A percentile compares a stretch with the other conserved stretches of the same genome.
These are phyloP conservation scores for Boletus smithii DNA, from an alignment of 1,284 basidiomycete species.

Conservation along the genomic window DNA sequence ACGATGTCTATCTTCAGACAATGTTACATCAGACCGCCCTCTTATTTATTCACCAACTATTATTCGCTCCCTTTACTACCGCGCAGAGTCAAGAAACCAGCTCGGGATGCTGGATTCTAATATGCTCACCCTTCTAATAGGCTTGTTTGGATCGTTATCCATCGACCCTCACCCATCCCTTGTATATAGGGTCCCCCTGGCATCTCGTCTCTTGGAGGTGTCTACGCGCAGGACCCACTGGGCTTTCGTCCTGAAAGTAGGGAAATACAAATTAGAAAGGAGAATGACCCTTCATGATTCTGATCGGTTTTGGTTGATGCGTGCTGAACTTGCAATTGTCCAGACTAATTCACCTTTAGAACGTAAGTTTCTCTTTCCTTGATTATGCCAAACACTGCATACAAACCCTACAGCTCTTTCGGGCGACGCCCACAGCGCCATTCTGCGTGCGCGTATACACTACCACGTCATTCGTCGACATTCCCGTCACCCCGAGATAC, in stretches of 20 bases:
- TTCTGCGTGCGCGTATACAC: constrained; percentile 23
- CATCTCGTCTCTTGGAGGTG: constrained; percentile 17
- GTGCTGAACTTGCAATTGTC: constrained; percentile 29
- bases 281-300: constrained; percentile 27
- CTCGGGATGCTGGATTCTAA: constrained; percentile 28
- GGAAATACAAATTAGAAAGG: constrained; percentile 28
- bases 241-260: constrained; percentile 35
- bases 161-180: constrained; percentile 19
- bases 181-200: constrained; percentile 27
- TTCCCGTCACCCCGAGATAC: constrained; percentile 25
- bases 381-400: constrained; percentile 11
- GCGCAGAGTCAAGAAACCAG: constrained; percentile 26
- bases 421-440: constrained; percentile 5
- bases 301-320: constrained; percentile 45
- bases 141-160: constrained; percentile 45
- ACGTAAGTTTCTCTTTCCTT: constrained; percentile 14
- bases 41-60: constrained; percentile 27
- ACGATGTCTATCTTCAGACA: constrained; percentile 29
- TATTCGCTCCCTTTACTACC: constrained; percentile 38
- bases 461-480: constrained; percentile 28
- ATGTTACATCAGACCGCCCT: constrained; percentile 19
- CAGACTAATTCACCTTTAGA: background rate
- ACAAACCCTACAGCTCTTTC: constrained; percentile 13
- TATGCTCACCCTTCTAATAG: constrained; percentile 39
- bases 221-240: constrained; percentile 32